These are phyloP conservation scores for Fusarium drepaniforme DNA, from an alignment of 2,329 filamentous ascomycete species.

Conservation along the genomic window DNA sequence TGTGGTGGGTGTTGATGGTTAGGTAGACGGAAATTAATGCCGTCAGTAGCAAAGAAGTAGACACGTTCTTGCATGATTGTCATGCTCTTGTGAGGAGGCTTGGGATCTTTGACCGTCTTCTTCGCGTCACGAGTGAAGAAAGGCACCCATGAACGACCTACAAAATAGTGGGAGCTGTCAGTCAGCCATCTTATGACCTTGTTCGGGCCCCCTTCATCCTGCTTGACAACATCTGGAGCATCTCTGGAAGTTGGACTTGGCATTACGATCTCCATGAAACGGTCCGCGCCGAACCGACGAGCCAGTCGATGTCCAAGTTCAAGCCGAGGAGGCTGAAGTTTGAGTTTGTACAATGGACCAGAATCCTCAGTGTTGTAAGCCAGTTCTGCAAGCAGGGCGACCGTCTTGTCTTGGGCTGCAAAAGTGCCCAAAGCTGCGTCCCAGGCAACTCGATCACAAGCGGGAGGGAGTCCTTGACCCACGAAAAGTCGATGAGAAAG, in stretches of 20 bases:
- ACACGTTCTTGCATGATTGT: conserved; percentile 54
- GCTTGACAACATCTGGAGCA: conserved; percentile 44
- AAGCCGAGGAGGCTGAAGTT: conserved; percentile 61
- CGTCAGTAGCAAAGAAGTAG: conserved; percentile 68
- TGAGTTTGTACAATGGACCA: conserved; percentile 59
- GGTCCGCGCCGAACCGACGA: conserved; percentile 68
- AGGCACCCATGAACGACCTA: conserved; percentile 60
- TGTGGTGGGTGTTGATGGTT: conserved; percentile 34
- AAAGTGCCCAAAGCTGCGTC: conserved; percentile 54
- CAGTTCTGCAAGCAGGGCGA: conserved; percentile 60
- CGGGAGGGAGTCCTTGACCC: conserved; percentile 62
- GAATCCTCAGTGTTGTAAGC: conserved; percentile 48
- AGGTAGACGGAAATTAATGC: conserved; percentile 53
- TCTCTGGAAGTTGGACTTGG: conserved; percentile 54
- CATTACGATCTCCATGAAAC: conserved; percentile 68
- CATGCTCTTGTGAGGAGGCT: conserved; percentile 32
- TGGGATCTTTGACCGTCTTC: conserved; percentile 51
- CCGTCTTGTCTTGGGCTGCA: conserved; percentile 48
- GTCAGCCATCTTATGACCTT: conserved; percentile 48
- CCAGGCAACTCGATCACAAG: conserved; percentile 60
- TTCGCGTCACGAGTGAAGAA: conserved; percentile 60
- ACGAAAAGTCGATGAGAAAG: conserved; percentile 53
- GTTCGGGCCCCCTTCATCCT: conserved; percentile 48
- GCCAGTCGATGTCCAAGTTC: conserved; percentile 64
- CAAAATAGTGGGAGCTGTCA: conserved; percentile 53